These are phyloP conservation scores for Plasmodium yoelii DNA, from an alignment of 169 alveolate genomes.

Conservation along the genomic window DNA sequence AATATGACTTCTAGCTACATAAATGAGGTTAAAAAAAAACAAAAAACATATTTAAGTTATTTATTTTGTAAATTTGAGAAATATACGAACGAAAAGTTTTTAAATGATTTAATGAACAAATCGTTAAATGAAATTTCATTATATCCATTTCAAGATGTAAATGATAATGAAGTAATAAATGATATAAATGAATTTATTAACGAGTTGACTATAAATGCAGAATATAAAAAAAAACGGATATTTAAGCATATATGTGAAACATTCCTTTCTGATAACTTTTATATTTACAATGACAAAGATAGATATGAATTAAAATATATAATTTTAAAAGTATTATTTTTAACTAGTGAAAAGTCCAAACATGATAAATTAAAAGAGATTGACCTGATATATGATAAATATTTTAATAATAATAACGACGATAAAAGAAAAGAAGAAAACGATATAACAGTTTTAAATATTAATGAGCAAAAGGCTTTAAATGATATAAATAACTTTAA, in stretches of 20 bases:
- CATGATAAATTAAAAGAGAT: conserved; percentile 35
- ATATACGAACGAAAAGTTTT: conserved; percentile 52
- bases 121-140: conserved; percentile 73
- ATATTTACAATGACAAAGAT: conserved; percentile 58
- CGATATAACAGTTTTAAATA: conserved; percentile 4
- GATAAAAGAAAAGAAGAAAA: conserved; percentile 2
- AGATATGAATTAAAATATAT: conserved; percentile 72
- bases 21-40: conserved; percentile 53
- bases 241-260: conserved; percentile 70
- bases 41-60: conserved; percentile 61
- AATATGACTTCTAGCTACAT: conserved; percentile 74
- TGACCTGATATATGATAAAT: conserved; percentile 46
- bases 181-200: conserved; percentile 65
- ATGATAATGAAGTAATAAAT: conserved; percentile 60
- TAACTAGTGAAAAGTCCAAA: conserved; percentile 58
- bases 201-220: conserved; percentile 71
- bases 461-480: conserved; percentile 56
- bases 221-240: conserved; percentile 70
- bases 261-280: conserved; percentile 43
- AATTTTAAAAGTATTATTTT: conserved; percentile 69
- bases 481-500: conserved; percentile 60
- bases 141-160: conserved; percentile 77
- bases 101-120: conserved; percentile 54
- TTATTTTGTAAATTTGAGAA: conserved; percentile 59
- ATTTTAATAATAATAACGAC: conserved; percentile 5